Percentiles rank a stretch among this genome's conserved stretches.
These are phyloP conservation scores for Hanseniaspora gamundiae DNA, from an alignment of 1,139 yeast species.

Conservation along the genomic window DNA sequence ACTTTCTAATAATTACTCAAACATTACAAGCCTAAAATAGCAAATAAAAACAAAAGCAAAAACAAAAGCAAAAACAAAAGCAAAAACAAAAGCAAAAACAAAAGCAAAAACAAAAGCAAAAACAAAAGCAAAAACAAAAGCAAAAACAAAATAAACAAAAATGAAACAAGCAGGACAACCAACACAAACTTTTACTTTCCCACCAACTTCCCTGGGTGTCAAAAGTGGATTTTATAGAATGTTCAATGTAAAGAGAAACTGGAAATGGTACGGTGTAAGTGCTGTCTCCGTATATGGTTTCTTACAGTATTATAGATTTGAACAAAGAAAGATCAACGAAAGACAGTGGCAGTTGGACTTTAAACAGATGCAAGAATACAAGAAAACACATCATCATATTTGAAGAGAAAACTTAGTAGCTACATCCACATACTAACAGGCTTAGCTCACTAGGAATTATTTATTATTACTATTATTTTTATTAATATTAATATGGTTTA, in stretches of 20 bases:
- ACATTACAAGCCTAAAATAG: too few species aligned
- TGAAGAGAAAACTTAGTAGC: not conserved
- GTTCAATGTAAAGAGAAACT: not conserved
- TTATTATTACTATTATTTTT: too few species aligned
- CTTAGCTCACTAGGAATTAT: too few species aligned
- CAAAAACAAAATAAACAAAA: not conserved
- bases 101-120: too few species aligned
- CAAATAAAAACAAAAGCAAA: too few species aligned
- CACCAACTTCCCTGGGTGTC: not conserved
- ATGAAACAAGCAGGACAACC: not conserved
- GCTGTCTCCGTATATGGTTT: not conserved
- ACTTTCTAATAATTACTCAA: too few species aligned
- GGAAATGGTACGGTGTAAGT: constrained; percentile 1
- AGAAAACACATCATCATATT: not conserved
- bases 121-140: not conserved
- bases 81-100: too few species aligned
- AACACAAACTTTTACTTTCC: not conserved
- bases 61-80: too few species aligned
- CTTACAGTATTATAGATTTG: not conserved
- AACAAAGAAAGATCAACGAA: constrained; percentile 1
- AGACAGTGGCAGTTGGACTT: not conserved
- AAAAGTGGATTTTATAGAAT: not conserved
- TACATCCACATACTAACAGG: too few species aligned
- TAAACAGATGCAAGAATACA: constrained; percentile 1
- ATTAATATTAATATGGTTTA: too few species aligned